Evolutionary conservation across 1,284 basidiomycete species (phyloP).

Genomic region (Sphagnurus paluster): DNA sequence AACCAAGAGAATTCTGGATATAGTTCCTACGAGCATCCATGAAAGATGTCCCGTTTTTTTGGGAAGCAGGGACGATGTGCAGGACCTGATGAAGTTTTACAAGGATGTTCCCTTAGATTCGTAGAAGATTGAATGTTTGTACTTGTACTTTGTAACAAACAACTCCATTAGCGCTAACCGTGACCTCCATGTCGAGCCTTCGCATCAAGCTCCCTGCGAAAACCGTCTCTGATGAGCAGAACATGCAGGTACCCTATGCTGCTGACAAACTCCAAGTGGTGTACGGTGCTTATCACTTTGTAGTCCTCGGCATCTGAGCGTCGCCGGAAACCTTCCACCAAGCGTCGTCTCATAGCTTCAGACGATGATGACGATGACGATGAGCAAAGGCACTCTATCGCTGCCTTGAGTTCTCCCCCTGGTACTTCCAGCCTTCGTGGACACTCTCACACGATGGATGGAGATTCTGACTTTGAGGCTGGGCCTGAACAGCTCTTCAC

Average conservation of each 20-base stretch:
- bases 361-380: conserved; percentile 27
- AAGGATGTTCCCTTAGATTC: conserved; percentile 35
- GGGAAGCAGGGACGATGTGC: conserved; percentile 92
- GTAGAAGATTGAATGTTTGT: conserved; percentile 14
- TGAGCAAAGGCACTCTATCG: conserved; percentile 10
- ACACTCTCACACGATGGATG: conserved; percentile 13
- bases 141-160: conserved; percentile 10
- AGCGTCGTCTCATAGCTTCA: conserved; percentile 25
- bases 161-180: background rate
- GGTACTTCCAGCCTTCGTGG: conserved; percentile 1
- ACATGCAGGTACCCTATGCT: conserved; percentile 12
- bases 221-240: conserved; percentile 8
- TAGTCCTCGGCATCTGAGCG: conserved; percentile 22
- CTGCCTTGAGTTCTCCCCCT: conserved; percentile 12
- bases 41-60: conserved; percentile 94
- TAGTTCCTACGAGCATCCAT: conserved; percentile 88
- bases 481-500: conserved; percentile 6
- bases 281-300: conserved; percentile 1
- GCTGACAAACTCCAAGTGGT: background rate
- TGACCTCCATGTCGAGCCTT: conserved; percentile 23
- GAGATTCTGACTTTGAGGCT: conserved; percentile 13
- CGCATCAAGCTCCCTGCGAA: conserved; percentile 29
- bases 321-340: conserved; percentile 23
- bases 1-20: conserved; percentile 88
- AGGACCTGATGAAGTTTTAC: conserved; percentile 87